A percentile compares a stretch with the other conserved stretches of the same genome.
phyloP scores from a whole-genome alignment of 73 alveolate species.

The Paramecium caudatum region DNA sequence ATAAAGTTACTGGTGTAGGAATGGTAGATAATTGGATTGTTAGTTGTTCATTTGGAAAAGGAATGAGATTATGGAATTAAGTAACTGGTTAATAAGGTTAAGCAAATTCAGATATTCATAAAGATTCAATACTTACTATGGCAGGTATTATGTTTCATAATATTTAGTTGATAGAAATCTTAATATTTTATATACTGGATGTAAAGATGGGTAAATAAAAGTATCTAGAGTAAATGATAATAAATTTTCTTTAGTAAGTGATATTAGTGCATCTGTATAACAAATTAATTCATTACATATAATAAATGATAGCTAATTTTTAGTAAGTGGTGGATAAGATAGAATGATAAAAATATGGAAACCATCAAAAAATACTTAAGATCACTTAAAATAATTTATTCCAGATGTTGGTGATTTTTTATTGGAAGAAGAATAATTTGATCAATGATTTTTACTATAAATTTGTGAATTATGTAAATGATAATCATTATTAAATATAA shows the following conservation, averaged over 20 bases:
- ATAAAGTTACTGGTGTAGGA: slow-evolving; percentile 66
- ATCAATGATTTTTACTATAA: too few relatives aligned
- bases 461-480: not conserved
- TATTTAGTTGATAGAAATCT: not conserved
- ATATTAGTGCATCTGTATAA: slow-evolving; percentile 36
- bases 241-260: not conserved
- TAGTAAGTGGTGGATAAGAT: slow-evolving; percentile 53
- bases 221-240: not conserved
- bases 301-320: not conserved
- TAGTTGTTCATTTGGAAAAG: slow-evolving; percentile 61
- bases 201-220: slow-evolving; percentile 53
- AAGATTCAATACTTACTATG: slow-evolving; percentile 33
- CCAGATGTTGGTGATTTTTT: not conserved
- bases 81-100: slow-evolving; percentile 13
- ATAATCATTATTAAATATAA: not conserved
- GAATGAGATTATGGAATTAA: slow-evolving; percentile 61
- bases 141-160: not conserved
- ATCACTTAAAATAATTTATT: not conserved
- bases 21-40: slow-evolving; percentile 33
- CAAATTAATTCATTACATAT: slow-evolving; percentile 17
- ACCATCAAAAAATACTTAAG: slow-evolving; percentile 9
- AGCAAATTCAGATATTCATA: slow-evolving; percentile 47
- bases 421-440: slow-evolving; percentile 28
- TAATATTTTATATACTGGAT: slow-evolving; percentile 58
- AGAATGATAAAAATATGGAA: slow-evolving; percentile 57